A percentile compares a stretch with the other conserved stretches of the same genome.
These are phyloP conservation scores for Agaricus subrufescens DNA, from an alignment of 768 basidiomycete species.

Conservation along the genomic window DNA sequence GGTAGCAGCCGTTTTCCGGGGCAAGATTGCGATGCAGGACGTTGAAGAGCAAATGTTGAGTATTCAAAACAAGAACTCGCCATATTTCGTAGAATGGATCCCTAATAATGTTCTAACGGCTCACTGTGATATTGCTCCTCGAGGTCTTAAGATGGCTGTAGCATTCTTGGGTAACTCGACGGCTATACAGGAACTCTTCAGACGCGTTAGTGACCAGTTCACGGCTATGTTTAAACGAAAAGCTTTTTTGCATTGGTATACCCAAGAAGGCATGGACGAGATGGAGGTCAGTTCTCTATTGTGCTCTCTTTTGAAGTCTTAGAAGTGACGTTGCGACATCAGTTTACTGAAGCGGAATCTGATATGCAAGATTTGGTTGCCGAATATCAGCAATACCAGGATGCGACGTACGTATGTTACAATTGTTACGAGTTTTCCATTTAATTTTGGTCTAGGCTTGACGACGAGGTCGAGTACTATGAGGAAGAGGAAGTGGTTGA, in stretches of 20 bases:
- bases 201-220: conserved; percentile 98
- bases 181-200: conserved; percentile 96
- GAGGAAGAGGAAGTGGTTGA: conserved; percentile 68
- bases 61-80: conserved; percentile 95
- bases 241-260: conserved; percentile 99
- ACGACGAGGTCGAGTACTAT: conserved; percentile 79
- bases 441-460: conserved; percentile 45
- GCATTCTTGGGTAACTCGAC: conserved; percentile 98
- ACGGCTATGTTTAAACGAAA: conserved; percentile 99
- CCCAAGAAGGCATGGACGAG: conserved; percentile 99
- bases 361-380: conserved; percentile 99
- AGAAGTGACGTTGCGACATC: conserved; percentile 8
- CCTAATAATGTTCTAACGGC: conserved; percentile 98
- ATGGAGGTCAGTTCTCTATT: conserved; percentile 61
- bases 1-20: conserved; percentile 97
- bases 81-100: conserved; percentile 99
- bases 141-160: conserved; percentile 93
- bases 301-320: neutral
- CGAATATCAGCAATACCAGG: conserved; percentile 96
- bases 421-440: neutral
- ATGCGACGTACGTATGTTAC: conserved; percentile 68
- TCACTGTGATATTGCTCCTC: conserved; percentile 96
- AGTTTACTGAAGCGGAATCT: conserved; percentile 97
- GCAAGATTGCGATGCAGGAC: conserved; percentile 99
- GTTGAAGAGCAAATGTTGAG: conserved; percentile 99